These are phyloP conservation scores for Bolboschoenus planiculmis DNA, from an alignment of 176 grass and related monocot species.

Conservation along the genomic window DNA sequence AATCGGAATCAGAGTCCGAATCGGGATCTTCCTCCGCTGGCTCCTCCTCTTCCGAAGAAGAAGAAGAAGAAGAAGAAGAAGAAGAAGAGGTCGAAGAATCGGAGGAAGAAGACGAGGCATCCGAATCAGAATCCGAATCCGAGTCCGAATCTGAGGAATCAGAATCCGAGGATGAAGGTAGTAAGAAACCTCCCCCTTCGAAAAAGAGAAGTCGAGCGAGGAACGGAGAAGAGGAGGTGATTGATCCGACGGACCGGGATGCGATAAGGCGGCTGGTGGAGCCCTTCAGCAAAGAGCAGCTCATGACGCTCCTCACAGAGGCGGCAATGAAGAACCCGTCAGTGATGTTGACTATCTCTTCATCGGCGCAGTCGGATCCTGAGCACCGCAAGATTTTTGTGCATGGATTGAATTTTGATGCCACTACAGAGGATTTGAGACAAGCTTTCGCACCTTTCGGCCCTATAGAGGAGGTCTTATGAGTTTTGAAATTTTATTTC, in stretches of 20 bases:
- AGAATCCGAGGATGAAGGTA: conserved; percentile 13
- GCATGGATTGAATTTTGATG: conserved; percentile 42
- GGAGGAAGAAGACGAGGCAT: conserved; percentile 23
- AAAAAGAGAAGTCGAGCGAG: background rate
- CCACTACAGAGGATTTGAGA: conserved; percentile 37
- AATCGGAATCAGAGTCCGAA: conserved; percentile 12
- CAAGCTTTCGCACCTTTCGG: conserved; percentile 41
- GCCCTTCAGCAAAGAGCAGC: conserved; percentile 60
- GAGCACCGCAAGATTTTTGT: conserved; percentile 59
- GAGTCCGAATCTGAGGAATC: conserved; percentile 27
- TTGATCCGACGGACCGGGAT: conserved; percentile 23
- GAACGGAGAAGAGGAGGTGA: conserved; percentile 21
- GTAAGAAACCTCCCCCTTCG: background rate
- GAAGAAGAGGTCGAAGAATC: conserved; percentile 17
- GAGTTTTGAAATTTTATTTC: background rate
- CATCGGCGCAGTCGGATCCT: conserved; percentile 33
- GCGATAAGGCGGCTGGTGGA: conserved; percentile 40
- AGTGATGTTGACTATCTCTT: conserved; percentile 30
- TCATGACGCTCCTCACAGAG: conserved; percentile 49
- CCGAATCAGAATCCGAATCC: background rate
- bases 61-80: background rate
- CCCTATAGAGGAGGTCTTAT: conserved; percentile 40
- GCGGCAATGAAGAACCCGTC: conserved; percentile 30
- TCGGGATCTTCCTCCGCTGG: conserved; percentile 12
- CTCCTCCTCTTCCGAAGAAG: background rate